Evolutionary conservation across 179 eudicot species (phyloP), one percentile per base, ranked within the genome.

Genomic region (Patellifolia procumbens): DNA sequence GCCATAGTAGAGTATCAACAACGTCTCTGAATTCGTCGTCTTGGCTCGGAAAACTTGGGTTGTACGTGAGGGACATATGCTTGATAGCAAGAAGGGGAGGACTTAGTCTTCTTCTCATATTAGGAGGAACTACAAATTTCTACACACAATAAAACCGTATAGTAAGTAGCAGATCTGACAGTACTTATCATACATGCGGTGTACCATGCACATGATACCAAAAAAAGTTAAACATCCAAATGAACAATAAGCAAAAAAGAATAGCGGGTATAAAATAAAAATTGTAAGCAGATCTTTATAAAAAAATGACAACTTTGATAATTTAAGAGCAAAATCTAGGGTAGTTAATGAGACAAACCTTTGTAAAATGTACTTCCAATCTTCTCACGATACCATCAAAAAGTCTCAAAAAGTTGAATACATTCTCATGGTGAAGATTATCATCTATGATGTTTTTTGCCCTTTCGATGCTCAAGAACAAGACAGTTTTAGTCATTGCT

Each of bases 41-140:
- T 11, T 22, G 13, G 4, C 24, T 6, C 22, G 0, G 2, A 1
- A 2, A 7, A 7, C 2, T 1, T 5, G 7, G 28, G 8, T 2
- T 0, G 20, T 35, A 67, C 1, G 22, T 45, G 56, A 28, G 55
- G 22, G 13, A 45, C 34, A 45, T 15, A 5, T 46, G 1, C 72
- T 68, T 43, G 35, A 68, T 56, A 68, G 20, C 72, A 45, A 43
- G 56, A 45, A 43, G 20, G 4, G 69, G 69, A 35, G 69, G 69
- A 17, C 24, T 65, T 19, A 35, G 26, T n/a, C 12, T 35, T 37
- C 37, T 65, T n/a, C 48, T 65, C 19, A 65, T 20, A 65, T 35
- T 5, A 1, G 20, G 11, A 65, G 69, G 69, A 37, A 64, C 12
- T 37, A 19, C 24, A 1, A 64, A 7, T 3, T 13, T 15, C 35